phyloP scores from a whole-genome alignment of 306 rosid species.

The Pyrus pyrifolia region DNA sequence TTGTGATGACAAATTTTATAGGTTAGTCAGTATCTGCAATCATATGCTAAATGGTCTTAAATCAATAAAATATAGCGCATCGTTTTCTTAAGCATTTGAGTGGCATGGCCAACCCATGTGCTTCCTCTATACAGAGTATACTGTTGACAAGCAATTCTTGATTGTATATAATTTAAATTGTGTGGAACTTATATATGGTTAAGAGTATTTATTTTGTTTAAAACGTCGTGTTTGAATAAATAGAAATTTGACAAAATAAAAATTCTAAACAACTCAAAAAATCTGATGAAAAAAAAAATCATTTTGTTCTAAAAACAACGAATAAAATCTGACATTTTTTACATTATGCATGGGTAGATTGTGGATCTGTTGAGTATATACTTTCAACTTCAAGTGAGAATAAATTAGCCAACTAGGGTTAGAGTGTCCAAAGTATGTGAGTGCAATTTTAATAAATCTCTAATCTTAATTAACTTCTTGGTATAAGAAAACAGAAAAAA shows the following conservation, averaged over 20 bases:
- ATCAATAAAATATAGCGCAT: not conserved
- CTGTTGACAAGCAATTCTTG: not conserved
- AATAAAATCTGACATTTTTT: not conserved
- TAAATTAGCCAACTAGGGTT: not conserved
- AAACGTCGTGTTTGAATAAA: too few relatives aligned
- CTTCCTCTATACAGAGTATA: not conserved
- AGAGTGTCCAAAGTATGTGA: not conserved
- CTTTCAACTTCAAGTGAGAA: not conserved
- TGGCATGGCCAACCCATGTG: not conserved
- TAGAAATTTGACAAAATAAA: too few relatives aligned
- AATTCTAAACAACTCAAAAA: too few relatives aligned
- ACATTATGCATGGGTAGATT: not conserved
- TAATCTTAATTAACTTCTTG: not conserved
- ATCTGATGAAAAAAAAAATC: too few relatives aligned
- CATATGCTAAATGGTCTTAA: constrained; percentile 3
- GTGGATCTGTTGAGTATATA: not conserved
- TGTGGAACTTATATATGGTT: too few relatives aligned
- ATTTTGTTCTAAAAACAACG: not conserved
- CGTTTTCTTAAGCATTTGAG: not conserved
- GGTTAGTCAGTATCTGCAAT: not conserved
- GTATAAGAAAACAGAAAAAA: not conserved
- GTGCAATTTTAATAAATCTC: not conserved
- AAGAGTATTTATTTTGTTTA: too few relatives aligned
- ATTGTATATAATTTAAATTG: not conserved
- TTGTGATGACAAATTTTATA: not conserved